Evolutionary conservation across 768 basidiomycete genomes (phyloP), one percentile per base, ranked within the genome.

Genomic region (Mrakia hoshinonis): DNA sequence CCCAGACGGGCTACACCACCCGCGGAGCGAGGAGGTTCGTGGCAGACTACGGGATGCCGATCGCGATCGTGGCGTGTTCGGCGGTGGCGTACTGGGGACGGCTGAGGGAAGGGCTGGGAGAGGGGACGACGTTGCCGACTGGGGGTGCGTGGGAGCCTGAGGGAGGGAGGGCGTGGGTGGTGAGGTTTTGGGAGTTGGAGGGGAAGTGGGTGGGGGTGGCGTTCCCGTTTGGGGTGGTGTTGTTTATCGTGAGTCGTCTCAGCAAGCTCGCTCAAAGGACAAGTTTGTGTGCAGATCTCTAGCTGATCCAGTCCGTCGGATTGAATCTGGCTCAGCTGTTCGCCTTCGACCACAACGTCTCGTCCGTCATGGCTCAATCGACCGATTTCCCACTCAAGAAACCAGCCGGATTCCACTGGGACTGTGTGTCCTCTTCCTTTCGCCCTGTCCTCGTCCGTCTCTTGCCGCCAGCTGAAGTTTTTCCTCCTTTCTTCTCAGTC

Each of bases 21-120:
- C 85, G 87, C 1, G 85, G 88, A 69, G 82, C 89, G 36, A 84
- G 92, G 20, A 82, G 87, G 12, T 89, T 93, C 79, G 82, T 89
- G 69, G 85, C 87, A 0, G 91, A 94, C 76, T 94, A 95, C 76
- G 91, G 91, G 2, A 92, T 94, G 90, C 91, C 92, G 0, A 87
- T 92, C 26, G 86, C 91, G 0, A 83, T 95, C 43, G 79, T 94
- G 15, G 89, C 88, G 0, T 36, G 38, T 18, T 24, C 43, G 24
- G 64, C 26, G 9, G 7, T 51, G 24, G 64, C 64, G 9, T 66
- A 66, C 64, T 66, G 64, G 92, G 91, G 92, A 0, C 81, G 83
- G 26, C 89, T 93, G 75, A 84, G 67, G n/a, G 46, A 62, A 3
- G 47, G 46, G 15, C 54, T 73, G 34, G 58, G 58, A 36, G 68